A percentile compares a stretch with the other conserved stretches of the same genome.
phyloP scores from a whole-genome alignment of 2,329 filamentous ascomycete species.

The Aureobasidium sp. region DNA sequence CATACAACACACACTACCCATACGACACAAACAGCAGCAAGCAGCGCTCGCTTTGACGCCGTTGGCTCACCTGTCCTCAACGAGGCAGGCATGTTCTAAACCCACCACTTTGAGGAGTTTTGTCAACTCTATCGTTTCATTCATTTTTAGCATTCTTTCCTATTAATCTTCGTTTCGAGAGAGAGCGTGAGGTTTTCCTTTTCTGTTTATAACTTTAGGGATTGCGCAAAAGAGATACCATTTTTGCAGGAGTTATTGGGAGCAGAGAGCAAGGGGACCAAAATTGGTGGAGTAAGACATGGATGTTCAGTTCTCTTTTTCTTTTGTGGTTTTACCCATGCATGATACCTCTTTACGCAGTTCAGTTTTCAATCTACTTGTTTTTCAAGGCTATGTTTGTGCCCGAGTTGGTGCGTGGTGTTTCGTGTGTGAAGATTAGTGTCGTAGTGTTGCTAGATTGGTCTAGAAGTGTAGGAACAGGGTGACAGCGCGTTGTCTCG shows the following conservation, averaged over 20 bases:
- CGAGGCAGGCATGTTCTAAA: slow-evolving; percentile 16
- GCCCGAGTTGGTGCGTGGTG: too few relatives aligned
- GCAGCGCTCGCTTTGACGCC: slow-evolving; percentile 12
- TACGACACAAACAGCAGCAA: background rate
- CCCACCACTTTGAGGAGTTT: background rate
- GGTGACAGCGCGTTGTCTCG: background rate
- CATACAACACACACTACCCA: background rate
- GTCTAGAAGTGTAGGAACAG: background rate
- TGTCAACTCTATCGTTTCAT: too few relatives aligned
- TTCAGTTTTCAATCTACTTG: background rate
- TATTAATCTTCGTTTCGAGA: background rate
- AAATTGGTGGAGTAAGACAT: background rate
- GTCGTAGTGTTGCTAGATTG: too few relatives aligned
- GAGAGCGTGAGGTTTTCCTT: background rate
- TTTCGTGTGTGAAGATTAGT: background rate
- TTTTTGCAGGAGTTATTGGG: slow-evolving; percentile 7
- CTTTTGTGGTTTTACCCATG: background rate
- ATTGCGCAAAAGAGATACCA: background rate
- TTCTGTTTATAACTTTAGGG: background rate
- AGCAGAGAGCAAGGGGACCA: background rate
- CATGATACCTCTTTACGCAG: slow-evolving; percentile 9
- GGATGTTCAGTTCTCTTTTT: background rate
- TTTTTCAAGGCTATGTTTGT: background rate
- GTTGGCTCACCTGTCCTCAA: slow-evolving; percentile 14
- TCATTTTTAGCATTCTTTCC: background rate